These are phyloP conservation scores for Colletotrichum somersetense DNA, from an alignment of 2,329 filamentous ascomycete genomes.

Conservation along the genomic window DNA sequence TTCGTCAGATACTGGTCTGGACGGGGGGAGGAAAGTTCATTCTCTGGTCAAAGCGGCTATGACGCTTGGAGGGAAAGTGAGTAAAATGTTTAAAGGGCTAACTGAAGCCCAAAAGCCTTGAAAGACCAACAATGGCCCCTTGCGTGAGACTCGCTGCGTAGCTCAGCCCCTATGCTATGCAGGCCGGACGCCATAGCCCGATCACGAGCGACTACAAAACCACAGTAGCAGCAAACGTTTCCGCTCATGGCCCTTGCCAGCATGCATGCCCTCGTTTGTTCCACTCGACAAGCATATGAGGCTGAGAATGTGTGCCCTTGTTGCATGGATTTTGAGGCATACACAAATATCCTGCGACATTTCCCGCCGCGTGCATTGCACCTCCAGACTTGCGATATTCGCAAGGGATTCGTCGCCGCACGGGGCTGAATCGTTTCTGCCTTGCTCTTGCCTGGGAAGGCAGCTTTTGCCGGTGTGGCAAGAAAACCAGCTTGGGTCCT, in stretches of 20 bases:
- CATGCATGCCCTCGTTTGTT: background rate
- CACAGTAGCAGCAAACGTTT: background rate
- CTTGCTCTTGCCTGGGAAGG: background rate
- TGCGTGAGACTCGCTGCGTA: background rate
- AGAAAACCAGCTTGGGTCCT: background rate
- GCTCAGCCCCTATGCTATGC: background rate
- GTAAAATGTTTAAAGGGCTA: background rate
- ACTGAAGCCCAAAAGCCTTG: background rate
- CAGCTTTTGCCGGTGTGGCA: conserved; percentile 23
- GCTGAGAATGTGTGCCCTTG: background rate
- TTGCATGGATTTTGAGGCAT: background rate
- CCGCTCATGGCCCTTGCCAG: background rate
- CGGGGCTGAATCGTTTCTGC: background rate
- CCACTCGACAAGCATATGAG: background rate
- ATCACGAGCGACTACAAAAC: background rate
- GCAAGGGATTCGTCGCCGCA: conserved; percentile 13
- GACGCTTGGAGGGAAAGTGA: background rate
- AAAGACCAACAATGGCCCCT: background rate
- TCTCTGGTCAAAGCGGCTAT: background rate
- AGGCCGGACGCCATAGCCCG: background rate
- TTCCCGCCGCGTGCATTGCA: background rate
- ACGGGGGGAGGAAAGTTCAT: background rate
- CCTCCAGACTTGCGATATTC: conserved; percentile 18
- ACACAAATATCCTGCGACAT: background rate
- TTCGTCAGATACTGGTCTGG: conserved; percentile 19